Evolutionary conservation across 73 alveolate genomes (phyloP), one percentile per base, ranked within the genome.

Genomic region (Tetrahymena malaccensis): DNA sequence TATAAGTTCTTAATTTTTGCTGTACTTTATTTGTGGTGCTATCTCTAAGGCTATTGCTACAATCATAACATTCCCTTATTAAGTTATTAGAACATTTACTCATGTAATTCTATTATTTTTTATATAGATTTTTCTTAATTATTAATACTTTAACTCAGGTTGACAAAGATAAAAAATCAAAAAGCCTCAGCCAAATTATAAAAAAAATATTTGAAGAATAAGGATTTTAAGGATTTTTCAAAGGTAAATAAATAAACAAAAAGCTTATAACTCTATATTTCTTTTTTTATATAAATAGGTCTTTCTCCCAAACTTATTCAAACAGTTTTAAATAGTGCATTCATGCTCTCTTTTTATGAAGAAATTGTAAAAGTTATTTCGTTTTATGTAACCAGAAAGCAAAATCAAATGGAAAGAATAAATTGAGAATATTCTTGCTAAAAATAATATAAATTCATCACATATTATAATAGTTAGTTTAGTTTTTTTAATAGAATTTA

Each of bases 41-140:
- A 83, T 94, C 34, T 94, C 96, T 44, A 94, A 94, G 34, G 96
- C 96, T 44, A 85, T 94, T 27, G 94, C 96, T 43, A 94, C 96
- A 31, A 84, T 94, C 34, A 35, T 94, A 31, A 94, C 96, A 17
- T 94, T 85, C 93, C 96, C 96, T 38, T 94, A 94, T 22, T 93
- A 94, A 35, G 43, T 94, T 25, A 37, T 94, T 31, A 35, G 96
- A 33, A 94, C 96, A 31, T 85, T 38, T 83, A 43, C 84, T 43
- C 96, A 94, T 85, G 25, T 94, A 35, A 19, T 50, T 50, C 10
- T n/a, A 43, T 44, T 85, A 84, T 13, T 84, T 85, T 37, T 22
- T 33, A 34, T 43, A 31, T 94, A 25, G 55, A 55, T 40, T 16
- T 85, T 22, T 35, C 34, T 70, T n/a, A n/a, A n/a, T n/a, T n/a